phyloP scores from a whole-genome alignment of 163 green algal species.

The Scenedesmus sp. region DNA sequence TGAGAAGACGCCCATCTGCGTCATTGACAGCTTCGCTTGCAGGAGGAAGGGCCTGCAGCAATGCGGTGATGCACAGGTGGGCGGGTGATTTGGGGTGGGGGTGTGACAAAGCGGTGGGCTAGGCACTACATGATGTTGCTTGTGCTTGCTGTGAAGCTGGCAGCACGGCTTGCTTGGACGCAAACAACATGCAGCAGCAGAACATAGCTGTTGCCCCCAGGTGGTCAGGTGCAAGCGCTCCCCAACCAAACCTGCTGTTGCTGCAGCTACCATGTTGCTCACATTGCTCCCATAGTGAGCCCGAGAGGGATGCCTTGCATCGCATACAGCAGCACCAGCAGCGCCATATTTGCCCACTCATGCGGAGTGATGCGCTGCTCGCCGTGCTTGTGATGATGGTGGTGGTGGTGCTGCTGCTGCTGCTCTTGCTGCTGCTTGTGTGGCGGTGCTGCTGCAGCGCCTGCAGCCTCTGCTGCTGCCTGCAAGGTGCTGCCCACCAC shows the following conservation, averaged over 20 bases:
- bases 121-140: background rate
- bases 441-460: background rate
- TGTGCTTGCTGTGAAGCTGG: background rate
- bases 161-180: background rate
- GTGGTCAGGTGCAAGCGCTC: background rate
- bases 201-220: background rate
- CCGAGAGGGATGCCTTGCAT: conserved; percentile 94
- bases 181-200: too few relatives aligned
- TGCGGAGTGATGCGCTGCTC: conserved; percentile 14
- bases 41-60: conserved; percentile 88
- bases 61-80: background rate
- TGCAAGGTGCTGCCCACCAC: background rate
- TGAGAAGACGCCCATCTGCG: conserved; percentile 92
- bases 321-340: conserved; percentile 93
- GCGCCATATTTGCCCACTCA: conserved; percentile 77
- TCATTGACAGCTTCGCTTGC: conserved; percentile 81
- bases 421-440: conserved; percentile 23
- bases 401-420: conserved; percentile 12
- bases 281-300: conserved; percentile 88
- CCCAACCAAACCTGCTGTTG: background rate
- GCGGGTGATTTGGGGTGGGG: too few relatives aligned
- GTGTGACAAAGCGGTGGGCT: too few relatives aligned
- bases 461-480: conserved; percentile 15
- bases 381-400: background rate
- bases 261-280: conserved; percentile 49